phyloP scores from a whole-genome alignment of 148 eudicot genomes.

The Silene conica region DNA sequence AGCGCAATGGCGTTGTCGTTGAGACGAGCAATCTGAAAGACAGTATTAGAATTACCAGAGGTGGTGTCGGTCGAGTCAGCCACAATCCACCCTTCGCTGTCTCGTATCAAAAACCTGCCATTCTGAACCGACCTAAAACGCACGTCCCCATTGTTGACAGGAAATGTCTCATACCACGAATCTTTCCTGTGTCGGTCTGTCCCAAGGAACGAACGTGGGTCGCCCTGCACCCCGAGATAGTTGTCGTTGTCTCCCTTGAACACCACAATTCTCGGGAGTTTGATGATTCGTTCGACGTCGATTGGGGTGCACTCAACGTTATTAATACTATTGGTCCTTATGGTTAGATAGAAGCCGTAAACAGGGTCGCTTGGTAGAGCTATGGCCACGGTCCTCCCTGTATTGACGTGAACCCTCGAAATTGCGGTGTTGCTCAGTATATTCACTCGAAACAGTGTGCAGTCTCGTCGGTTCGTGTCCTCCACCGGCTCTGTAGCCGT shows the following conservation, averaged over 20 bases:
- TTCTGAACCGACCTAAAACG: slow-evolving; percentile 10
- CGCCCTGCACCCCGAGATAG: background rate
- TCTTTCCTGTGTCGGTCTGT: slow-evolving; percentile 3
- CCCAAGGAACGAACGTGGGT: background rate
- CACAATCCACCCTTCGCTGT: background rate
- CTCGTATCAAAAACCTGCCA: background rate
- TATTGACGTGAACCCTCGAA: background rate
- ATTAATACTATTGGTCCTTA: background rate
- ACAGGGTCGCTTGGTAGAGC: background rate
- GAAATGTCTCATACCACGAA: background rate
- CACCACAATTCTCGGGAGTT: background rate
- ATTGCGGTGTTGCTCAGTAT: background rate
- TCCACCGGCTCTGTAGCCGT: background rate
- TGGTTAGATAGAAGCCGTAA: background rate
- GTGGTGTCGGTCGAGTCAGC: background rate
- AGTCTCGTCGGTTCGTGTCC: slow-evolving; percentile 2
- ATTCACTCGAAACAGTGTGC: background rate
- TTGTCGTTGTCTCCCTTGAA: slow-evolving; percentile 9
- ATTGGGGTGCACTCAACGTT: background rate
- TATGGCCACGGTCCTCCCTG: background rate
- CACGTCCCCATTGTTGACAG: slow-evolving; percentile 10
- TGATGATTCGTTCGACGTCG: slow-evolving; percentile 5
- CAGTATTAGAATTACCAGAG: background rate
- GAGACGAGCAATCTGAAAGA: slow-evolving; percentile 6
- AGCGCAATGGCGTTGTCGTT: background rate